These are phyloP conservation scores for Fusarium duplospermum DNA, from an alignment of 2,329 filamentous ascomycete genomes.

Conservation along the genomic window DNA sequence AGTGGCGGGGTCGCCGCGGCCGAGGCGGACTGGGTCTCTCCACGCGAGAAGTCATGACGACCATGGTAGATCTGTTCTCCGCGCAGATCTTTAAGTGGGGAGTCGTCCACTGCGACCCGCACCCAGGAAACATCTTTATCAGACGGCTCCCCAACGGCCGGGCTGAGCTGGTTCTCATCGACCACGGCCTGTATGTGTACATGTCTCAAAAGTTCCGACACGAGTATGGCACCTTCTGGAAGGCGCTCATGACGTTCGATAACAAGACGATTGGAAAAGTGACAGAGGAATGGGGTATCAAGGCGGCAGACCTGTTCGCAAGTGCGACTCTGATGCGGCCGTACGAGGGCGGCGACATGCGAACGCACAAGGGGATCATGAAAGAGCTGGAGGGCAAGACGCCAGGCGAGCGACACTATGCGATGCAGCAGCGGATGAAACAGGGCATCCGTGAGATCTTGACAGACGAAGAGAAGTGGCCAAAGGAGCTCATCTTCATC, in stretches of 20 bases:
- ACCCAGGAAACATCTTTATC: constrained; percentile 97
- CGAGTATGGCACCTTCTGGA: constrained; percentile 93
- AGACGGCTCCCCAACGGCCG: constrained; percentile 84
- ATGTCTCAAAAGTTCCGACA: constrained; percentile 86
- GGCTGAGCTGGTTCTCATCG: constrained; percentile 92
- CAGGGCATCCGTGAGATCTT: constrained; percentile 76
- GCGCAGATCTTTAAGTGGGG: constrained; percentile 99
- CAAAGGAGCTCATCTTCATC: constrained; percentile 91
- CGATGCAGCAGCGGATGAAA: constrained; percentile 89
- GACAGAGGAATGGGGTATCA: constrained; percentile 86
- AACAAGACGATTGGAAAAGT: constrained; percentile 81
- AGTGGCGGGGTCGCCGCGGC: constrained; percentile 79
- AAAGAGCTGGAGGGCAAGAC: constrained; percentile 69
- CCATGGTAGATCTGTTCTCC: constrained; percentile 96
- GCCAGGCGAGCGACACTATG: constrained; percentile 81
- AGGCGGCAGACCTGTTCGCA: constrained; percentile 90
- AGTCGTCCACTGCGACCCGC: constrained; percentile 94
- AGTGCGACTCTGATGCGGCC: constrained; percentile 90
- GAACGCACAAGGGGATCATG: constrained; percentile 73
- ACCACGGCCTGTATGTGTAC: constrained; percentile 95
- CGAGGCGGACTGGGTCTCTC: constrained; percentile 87
- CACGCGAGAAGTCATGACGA: constrained; percentile 90
- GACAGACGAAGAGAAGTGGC: constrained; percentile 87
- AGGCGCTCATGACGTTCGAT: constrained; percentile 92
- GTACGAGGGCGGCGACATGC: constrained; percentile 85